Percentiles rank a stretch among this genome's conserved stretches.
Conservation (phyloP, 1,139 yeast genomes). For the Geotrichum klebahnii region DNA sequence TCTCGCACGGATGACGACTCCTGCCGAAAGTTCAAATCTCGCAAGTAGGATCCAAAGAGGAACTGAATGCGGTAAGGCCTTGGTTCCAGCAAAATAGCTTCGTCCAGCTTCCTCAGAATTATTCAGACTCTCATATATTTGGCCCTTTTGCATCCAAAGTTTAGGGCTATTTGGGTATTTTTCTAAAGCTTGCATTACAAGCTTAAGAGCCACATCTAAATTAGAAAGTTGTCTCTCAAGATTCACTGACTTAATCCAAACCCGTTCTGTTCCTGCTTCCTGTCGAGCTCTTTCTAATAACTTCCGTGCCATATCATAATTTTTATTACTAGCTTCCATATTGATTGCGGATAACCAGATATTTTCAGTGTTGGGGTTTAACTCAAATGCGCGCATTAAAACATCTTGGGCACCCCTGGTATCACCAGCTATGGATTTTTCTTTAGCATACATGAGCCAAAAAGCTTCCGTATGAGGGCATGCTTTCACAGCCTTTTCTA, state of each 20-base stretch:
- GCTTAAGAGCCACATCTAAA: conserved; percentile 40
- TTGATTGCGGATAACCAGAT: conserved; percentile 71
- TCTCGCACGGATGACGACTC: conserved; percentile 58
- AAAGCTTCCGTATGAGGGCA: conserved; percentile 52
- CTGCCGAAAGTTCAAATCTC: conserved; percentile 44
- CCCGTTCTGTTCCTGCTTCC: conserved; percentile 42
- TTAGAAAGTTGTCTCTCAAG: conserved; percentile 47
- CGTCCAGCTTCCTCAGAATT: conserved; percentile 47
- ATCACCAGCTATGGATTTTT: conserved; percentile 54
- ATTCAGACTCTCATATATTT: conserved; percentile 43
- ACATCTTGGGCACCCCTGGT: conserved; percentile 52
- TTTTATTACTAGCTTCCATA: conserved; percentile 48
- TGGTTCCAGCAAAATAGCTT: conserved; percentile 49
- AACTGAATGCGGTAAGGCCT: conserved; percentile 44
- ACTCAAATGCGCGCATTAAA: conserved; percentile 47
- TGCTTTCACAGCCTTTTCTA: conserved; percentile 49
- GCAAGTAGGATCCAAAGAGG: conserved; percentile 59
- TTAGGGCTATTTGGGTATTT: conserved; percentile 48
- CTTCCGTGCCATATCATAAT: conserved; percentile 43
- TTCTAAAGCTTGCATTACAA: conserved; percentile 47
- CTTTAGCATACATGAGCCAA: conserved; percentile 69
- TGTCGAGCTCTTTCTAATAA: conserved; percentile 46
- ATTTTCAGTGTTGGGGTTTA: conserved; percentile 48
- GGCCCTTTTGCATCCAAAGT: conserved; percentile 58
- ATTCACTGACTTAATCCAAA: conserved; percentile 64